Evolutionary conservation across 441 rosid genomes (phyloP).

Genomic region (Populus hybrid): DNA sequence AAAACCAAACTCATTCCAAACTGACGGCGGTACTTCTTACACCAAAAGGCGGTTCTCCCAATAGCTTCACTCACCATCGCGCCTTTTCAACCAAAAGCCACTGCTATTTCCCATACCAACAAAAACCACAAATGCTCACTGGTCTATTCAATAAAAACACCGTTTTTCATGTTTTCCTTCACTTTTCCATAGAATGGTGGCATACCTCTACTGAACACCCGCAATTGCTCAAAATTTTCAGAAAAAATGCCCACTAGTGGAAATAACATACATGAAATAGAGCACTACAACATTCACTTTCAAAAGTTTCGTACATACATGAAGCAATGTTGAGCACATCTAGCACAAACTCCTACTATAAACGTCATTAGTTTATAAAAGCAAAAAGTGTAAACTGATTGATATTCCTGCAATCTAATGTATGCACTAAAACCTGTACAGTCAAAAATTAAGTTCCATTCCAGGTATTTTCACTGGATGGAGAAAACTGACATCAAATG

Average conservation of each 20-base stretch:
- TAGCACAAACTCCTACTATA: constrained; percentile 14
- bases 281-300: background rate
- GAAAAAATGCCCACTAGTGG: background rate
- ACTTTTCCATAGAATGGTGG: background rate
- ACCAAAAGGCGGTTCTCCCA: no score
- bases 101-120: background rate
- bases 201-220: background rate
- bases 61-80: background rate
- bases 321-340: constrained; percentile 5
- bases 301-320: background rate
- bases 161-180: background rate
- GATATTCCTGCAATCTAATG: constrained; percentile 13
- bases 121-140: background rate
- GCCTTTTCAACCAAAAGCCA: no score
- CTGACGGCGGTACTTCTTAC: background rate
- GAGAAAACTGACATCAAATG: constrained; percentile 9
- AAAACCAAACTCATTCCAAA: background rate
- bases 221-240: background rate
- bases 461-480: background rate
- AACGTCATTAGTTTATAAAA: background rate
- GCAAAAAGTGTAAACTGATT: background rate
- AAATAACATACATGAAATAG: background rate
- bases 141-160: background rate
- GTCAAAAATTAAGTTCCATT: constrained; percentile 24
- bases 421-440: constrained; percentile 20